Base-by-base conservation (phyloP, 2,329 filamentous ascomycete genomes). In the Rugonectria rugulosa region DNA sequence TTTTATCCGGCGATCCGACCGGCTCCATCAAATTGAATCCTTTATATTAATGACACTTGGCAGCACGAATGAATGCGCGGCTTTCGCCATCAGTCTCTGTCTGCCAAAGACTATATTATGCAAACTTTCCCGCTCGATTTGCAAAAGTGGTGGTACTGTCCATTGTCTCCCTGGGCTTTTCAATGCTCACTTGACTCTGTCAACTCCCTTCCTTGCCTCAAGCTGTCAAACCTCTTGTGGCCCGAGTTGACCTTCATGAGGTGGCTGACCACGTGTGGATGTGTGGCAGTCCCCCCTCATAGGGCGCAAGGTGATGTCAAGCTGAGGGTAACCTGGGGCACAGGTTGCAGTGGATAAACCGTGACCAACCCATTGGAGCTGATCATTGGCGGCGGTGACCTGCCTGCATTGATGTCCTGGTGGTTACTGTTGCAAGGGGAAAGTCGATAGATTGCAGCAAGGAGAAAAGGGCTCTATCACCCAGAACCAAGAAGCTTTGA, bases 261-360 rank as follows among this genome's bases (percentile, higher is more conserved):
- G 29, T 8, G 17, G 19, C n/a, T 31, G 46, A 52, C n/a, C 20
- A 58, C 24, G 34, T 47, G 56, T 64, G 51, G 32, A 41, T 8
- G 27, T 61, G 59, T 56, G 63, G 59, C 56, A 12, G 42, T 62
- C 21, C 8, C 41, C 40, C 19, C 15, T 47, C 11, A 47, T 46
- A 63, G 59, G 63, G 61, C 63, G 49, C 48, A 27, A 36, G 37
- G 49, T 61, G 53, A 58, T 61, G 61, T 63, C 57, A 59, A 34
- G 17, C 14, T n/a, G 31, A n/a, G n/a, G n/a, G n/a, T 34, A 14
- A 31, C 11, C n/a, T 6, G 3, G 17, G 31, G 44, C 24, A 47
- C n/a, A n/a, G 38, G 31, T 23, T 44, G 53, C 51, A 51, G 57
- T 53, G 51, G 62, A 44, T 57, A 63, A 50, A 55, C 62, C 14